Conservation (phyloP, 768 basidiomycete genomes). For the Sporobolomyces roseus region DNA sequence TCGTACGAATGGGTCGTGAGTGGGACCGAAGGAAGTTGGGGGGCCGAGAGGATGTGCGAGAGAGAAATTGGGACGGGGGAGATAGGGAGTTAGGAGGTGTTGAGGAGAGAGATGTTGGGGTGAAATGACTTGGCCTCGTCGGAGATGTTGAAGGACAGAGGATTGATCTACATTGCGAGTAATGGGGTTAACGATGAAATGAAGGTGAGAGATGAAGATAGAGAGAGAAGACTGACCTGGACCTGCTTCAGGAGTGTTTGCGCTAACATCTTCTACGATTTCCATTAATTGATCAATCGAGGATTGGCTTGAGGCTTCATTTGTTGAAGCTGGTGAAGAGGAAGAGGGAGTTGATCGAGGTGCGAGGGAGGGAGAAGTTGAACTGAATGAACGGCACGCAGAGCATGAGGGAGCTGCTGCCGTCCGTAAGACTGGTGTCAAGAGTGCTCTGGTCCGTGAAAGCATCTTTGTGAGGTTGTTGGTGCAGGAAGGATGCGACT, state of each 20-base stretch:
- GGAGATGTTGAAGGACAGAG: slow-evolving; percentile 29
- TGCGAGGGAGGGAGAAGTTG: background rate
- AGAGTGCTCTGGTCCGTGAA: background rate
- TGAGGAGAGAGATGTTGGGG: slow-evolving; percentile 36
- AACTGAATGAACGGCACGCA: background rate
- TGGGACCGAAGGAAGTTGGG: slow-evolving; percentile 19
- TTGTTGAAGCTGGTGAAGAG: background rate
- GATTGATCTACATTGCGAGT: slow-evolving; percentile 11
- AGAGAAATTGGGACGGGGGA: slow-evolving; percentile 21
- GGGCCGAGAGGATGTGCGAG: slow-evolving; percentile 39
- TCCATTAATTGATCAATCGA: background rate
- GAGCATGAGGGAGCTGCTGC: background rate
- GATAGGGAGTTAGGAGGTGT: slow-evolving; percentile 33
- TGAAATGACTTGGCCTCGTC: slow-evolving; percentile 19
- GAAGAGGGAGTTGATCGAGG: slow-evolving; percentile 1
- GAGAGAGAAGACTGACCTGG: slow-evolving; percentile 5
- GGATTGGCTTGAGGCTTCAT: background rate
- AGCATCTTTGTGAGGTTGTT: background rate
- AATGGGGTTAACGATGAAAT: no score
- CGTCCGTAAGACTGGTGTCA: background rate
- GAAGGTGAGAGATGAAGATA: background rate
- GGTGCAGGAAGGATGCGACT: background rate
- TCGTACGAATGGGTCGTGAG: slow-evolving; percentile 37
- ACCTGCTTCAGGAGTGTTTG: background rate
- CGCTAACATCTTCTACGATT: background rate